phyloP scores from a whole-genome alignment of 768 basidiomycete species.

The Neoboletus magnificus region DNA sequence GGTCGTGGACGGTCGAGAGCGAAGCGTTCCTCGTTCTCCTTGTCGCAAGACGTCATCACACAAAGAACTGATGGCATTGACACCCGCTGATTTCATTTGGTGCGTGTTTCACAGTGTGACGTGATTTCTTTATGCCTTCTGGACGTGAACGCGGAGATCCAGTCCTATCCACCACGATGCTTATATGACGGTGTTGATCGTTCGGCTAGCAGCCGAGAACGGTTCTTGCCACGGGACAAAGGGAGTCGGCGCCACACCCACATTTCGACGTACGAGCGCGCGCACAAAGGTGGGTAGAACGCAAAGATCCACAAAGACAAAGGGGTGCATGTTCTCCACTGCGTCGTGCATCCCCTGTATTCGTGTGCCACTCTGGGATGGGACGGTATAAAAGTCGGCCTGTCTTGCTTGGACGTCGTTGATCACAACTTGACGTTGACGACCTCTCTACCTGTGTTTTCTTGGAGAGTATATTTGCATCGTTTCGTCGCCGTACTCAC shows the following conservation, averaged over 20 bases:
- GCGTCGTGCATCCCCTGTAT: background rate
- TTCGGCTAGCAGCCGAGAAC: background rate
- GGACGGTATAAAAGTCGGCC: constrained; percentile 5
- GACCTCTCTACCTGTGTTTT: background rate
- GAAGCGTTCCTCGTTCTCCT: background rate
- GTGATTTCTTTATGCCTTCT: background rate
- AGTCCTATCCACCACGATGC: background rate
- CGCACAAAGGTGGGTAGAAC: constrained; percentile 15
- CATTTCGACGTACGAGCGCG: background rate
- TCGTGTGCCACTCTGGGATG: constrained; percentile 4
- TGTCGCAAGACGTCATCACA: background rate
- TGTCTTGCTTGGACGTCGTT: background rate
- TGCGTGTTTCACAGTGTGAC: background rate
- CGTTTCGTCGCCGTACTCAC: background rate
- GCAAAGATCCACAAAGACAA: constrained; percentile 9
- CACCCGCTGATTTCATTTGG: background rate
- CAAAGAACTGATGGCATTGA: background rate
- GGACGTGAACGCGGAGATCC: constrained; percentile 1
- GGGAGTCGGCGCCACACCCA: background rate
- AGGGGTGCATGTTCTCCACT: background rate
- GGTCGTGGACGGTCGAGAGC: background rate
- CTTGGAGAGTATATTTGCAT: background rate
- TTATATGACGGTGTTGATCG: background rate
- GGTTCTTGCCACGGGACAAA: constrained; percentile 8
- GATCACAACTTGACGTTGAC: background rate